Conservation (phyloP, 1,284 basidiomycete species). For the Volvariella surrecta region DNA sequence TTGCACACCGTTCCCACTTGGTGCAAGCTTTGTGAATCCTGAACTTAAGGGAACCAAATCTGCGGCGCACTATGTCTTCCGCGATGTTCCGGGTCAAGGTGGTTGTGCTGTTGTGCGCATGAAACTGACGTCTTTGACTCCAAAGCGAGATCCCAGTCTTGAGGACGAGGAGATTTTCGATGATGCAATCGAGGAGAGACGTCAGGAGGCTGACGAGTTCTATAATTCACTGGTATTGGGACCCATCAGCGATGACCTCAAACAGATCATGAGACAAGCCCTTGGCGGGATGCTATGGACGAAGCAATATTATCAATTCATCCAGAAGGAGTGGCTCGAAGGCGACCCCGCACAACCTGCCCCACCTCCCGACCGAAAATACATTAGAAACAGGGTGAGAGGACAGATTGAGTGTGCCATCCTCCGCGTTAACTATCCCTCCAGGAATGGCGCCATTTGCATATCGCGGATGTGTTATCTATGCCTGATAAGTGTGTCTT, state of each 20-base stretch:
- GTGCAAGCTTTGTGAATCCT: slow-evolving; percentile 73
- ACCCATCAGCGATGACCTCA: slow-evolving; percentile 85
- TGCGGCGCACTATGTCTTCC: slow-evolving; percentile 87
- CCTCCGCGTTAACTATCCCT: slow-evolving; percentile 2
- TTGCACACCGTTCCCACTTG: slow-evolving; percentile 46
- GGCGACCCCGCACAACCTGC: slow-evolving; percentile 94
- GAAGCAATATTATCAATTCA: slow-evolving; percentile 95
- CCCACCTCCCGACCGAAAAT: slow-evolving; percentile 86
- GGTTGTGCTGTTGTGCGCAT: slow-evolving; percentile 94
- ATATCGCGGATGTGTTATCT: slow-evolving; percentile 92
- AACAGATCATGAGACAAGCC: slow-evolving; percentile 97
- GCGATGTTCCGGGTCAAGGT: slow-evolving; percentile 80
- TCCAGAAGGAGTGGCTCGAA: slow-evolving; percentile 93
- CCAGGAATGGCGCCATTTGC: slow-evolving; percentile 91
- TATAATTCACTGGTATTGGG: slow-evolving; percentile 77
- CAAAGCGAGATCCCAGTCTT: slow-evolving; percentile 70
- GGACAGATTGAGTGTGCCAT: slow-evolving; percentile 6
- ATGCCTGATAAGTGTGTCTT: slow-evolving; percentile 90
- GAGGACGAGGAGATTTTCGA: slow-evolving; percentile 91
- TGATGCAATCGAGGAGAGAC: slow-evolving; percentile 79
- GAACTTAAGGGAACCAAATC: slow-evolving; percentile 86
- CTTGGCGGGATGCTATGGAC: slow-evolving; percentile 98
- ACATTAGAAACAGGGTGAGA: slow-evolving; percentile 73
- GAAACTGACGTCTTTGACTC: slow-evolving; percentile 79
- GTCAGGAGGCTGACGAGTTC: slow-evolving; percentile 94